Evolutionary conservation across 2,329 filamentous ascomycete species (phyloP).

Genomic region (Alternaria gaisen): DNA sequence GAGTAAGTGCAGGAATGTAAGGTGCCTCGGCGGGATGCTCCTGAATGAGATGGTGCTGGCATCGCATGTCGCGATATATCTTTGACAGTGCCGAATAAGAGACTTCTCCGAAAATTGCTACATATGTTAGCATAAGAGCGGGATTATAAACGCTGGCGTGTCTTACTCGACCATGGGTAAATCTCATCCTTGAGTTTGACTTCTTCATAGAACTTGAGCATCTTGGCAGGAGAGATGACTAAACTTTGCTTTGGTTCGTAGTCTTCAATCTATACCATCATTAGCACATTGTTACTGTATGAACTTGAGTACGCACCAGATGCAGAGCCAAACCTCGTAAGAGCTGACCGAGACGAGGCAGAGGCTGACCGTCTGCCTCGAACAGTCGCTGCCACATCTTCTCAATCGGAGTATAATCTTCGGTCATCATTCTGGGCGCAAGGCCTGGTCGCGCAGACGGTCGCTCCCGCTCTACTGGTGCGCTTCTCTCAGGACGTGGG

Average conservation of each 20-base stretch:
- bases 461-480: conserved; percentile 37
- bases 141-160: not conserved
- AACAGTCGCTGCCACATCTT: conserved; percentile 82
- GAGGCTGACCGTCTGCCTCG: conserved; percentile 71
- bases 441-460: conserved; percentile 38
- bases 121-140: conserved; percentile 13
- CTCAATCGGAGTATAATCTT: conserved; percentile 60
- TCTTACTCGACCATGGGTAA: conserved; percentile 73
- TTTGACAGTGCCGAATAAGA: conserved; percentile 53
- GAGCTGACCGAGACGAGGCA: conserved; percentile 73
- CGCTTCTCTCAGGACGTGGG: conserved; percentile 35
- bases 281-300: conserved; percentile 13
- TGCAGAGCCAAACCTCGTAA: conserved; percentile 77
- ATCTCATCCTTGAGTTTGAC: conserved; percentile 71
- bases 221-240: conserved; percentile 78
- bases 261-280: conserved; percentile 67
- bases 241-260: conserved; percentile 72
- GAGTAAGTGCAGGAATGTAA: conserved; percentile 57
- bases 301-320: conserved; percentile 63
- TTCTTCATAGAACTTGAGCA: conserved; percentile 75
- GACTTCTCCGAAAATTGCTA: conserved; percentile 56
- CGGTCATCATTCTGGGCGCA: conserved; percentile 42
- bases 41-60: conserved; percentile 60
- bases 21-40: conserved; percentile 53
- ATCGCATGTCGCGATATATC: conserved; percentile 58